phyloP scores from a whole-genome alignment of 371 early-diverging fungal species.

The Rhizomucor miehei region DNA sequence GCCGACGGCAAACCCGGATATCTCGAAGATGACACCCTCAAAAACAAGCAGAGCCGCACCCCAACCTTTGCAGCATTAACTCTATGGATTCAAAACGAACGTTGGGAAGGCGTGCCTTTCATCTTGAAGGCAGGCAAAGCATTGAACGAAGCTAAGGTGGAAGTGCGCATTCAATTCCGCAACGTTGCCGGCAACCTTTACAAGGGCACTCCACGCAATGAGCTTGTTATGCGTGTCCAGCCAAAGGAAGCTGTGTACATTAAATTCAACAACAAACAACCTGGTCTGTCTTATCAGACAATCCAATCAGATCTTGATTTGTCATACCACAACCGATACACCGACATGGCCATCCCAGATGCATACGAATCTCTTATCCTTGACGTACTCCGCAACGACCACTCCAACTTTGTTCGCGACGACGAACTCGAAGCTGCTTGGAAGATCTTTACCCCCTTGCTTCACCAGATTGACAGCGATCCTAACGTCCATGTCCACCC shows the following conservation, averaged over 20 bases:
- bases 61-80: constrained; percentile 87
- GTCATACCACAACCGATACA: constrained; percentile 83
- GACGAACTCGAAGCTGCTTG: constrained; percentile 96
- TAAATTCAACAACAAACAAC: constrained; percentile 93
- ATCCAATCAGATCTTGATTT: constrained; percentile 91
- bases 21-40: constrained; percentile 85
- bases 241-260: constrained; percentile 94
- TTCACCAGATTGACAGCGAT: constrained; percentile 79
- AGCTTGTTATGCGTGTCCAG: constrained; percentile 93
- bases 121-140: constrained; percentile 92
- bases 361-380: constrained; percentile 93
- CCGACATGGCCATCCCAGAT: constrained; percentile 86
- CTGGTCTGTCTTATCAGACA: constrained; percentile 66
- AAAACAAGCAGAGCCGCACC: constrained; percentile 56
- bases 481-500: constrained; percentile 59
- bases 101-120: constrained; percentile 92
- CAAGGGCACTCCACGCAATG: constrained; percentile 77
- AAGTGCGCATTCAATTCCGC: constrained; percentile 88
- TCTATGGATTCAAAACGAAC: constrained; percentile 80
- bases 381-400: constrained; percentile 87
- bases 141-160: constrained; percentile 80
- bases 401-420: constrained; percentile 94
- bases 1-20: constrained; percentile 86
- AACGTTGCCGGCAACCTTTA: constrained; percentile 84
- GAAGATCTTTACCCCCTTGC: constrained; percentile 93